A percentile compares a stretch with the other conserved stretches of the same genome.
Conservation (phyloP, 2,329 filamentous ascomycete genomes). For the Amesomyces nigricolor region DNA sequence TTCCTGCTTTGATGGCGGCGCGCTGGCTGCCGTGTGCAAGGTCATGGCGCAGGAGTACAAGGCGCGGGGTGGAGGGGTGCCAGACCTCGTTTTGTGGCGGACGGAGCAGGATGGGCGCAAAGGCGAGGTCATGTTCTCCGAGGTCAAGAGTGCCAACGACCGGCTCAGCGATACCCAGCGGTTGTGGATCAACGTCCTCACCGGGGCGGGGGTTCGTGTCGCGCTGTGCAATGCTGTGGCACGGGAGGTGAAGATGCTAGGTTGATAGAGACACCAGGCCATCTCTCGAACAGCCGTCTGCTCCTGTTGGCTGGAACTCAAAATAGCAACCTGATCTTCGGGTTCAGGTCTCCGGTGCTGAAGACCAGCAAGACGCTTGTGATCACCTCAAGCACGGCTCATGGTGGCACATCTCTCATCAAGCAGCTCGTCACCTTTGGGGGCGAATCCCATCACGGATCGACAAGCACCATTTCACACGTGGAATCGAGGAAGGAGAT, state of each 20-base stretch:
- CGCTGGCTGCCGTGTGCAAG: slow-evolving; percentile 79
- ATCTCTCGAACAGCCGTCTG: not conserved
- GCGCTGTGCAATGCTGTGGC: slow-evolving; percentile 67
- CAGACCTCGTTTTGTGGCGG: slow-evolving; percentile 88
- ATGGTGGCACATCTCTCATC: not conserved
- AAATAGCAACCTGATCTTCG: slow-evolving; percentile 15
- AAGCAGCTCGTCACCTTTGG: not conserved
- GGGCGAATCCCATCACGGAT: not conserved
- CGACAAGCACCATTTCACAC: slow-evolving; percentile 6
- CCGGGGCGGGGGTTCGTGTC: slow-evolving; percentile 75
- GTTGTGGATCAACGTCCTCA: slow-evolving; percentile 93
- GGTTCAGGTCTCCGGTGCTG: not conserved
- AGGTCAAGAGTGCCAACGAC: slow-evolving; percentile 84
- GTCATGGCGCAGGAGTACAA: slow-evolving; percentile 94
- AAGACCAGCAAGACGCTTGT: not conserved
- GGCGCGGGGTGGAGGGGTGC: slow-evolving; percentile 78
- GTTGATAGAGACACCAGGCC: slow-evolving; percentile 22
- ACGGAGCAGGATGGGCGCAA: slow-evolving; percentile 33
- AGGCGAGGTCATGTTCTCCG: slow-evolving; percentile 67
- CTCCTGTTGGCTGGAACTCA: not conserved
- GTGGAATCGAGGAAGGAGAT: slow-evolving; percentile 16
- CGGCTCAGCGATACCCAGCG: slow-evolving; percentile 91
- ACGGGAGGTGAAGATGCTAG: slow-evolving; percentile 43
- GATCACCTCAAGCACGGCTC: not conserved
- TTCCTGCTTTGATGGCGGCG: slow-evolving; percentile 70